Base-by-base conservation (phyloP, 164 flowering plant genomes). In the Kingdonia uniflora region DNA sequence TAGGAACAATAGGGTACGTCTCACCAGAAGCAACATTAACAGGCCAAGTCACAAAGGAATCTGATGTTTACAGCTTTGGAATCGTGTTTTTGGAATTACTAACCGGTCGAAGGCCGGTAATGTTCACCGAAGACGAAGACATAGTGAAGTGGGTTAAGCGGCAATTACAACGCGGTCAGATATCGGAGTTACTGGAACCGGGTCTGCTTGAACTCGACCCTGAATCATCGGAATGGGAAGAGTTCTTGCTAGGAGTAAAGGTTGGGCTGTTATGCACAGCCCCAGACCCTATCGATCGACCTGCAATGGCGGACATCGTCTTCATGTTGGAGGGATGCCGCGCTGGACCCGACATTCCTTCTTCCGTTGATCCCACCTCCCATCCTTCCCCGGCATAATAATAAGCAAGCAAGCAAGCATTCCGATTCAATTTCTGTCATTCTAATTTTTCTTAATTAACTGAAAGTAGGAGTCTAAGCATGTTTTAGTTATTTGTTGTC, bases 301-400 rank as follows among this genome's bases (percentile, higher is more conserved):
- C 99, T 14, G 65, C 84, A 1, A 88, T 86, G 91, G 45, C 84
- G 2, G 99, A 92, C 49, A 68, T 84, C 22, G 92, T 92, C 17
- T 88, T 88, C 82, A 92, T 92, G 99, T 85, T 92, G 6, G 97
- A 92, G 70, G 99, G 99, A 6, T 88, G 99, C 51, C 78, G 97
- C 6, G 84, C 80, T 19, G 95, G 97, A 1, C 87, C 87, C 15
- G 97, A 92, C 23, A 59, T 81, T 53, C 81, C 84, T 6, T 81
- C 95, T 8, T 82, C 95, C 12, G 81, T 82, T 12, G 92, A 79
- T 59, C 92, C 87, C 37, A 82, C 95, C 14, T 68, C 89, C 8
- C 83, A 73, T 20, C 90, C 73, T 0, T 90, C 95, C 0, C 94
- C 95, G 0, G 73, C 85, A 0, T 80, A 20, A 48, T 14, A 52